phyloP scores from a whole-genome alignment of 1,284 basidiomycete genomes.

The Stereum hirsutum region DNA sequence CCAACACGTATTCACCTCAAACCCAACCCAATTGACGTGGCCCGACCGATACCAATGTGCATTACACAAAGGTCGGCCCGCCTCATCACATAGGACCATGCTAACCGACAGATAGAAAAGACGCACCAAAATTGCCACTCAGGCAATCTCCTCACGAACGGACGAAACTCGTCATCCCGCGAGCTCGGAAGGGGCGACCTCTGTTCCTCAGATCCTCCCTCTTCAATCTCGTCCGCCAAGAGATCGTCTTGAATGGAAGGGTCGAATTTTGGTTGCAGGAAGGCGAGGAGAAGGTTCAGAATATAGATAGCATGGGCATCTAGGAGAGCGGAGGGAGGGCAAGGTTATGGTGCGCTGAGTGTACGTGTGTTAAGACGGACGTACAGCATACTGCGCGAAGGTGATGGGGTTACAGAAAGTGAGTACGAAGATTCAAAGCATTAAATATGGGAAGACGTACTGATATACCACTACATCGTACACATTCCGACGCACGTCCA shows the following conservation, averaged over 20 bases:
- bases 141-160: slow-evolving; percentile 92
- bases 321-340: slow-evolving; percentile 18
- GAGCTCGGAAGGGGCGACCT: slow-evolving; percentile 41
- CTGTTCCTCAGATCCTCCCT: slow-evolving; percentile 53
- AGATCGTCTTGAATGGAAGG: slow-evolving; percentile 92
- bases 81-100: too few species aligned
- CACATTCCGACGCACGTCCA: too few species aligned
- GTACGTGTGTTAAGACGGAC: slow-evolving; percentile 18
- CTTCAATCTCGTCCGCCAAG: slow-evolving; percentile 91
- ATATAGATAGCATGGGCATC: slow-evolving; percentile 90
- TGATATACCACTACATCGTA: slow-evolving; percentile 97
- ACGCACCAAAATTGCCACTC: slow-evolving; percentile 94
- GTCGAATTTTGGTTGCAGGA: slow-evolving; percentile 93
- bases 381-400: slow-evolving; percentile 51
- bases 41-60: too few species aligned
- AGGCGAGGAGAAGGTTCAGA: slow-evolving; percentile 82
- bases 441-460: slow-evolving; percentile 28
- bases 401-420: background rate
- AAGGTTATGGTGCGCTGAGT: background rate
- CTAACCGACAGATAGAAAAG: too few species aligned
- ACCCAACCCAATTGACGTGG: too few species aligned
- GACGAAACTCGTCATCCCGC: slow-evolving; percentile 88
- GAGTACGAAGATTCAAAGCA: background rate
- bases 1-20: too few species aligned
- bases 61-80: too few species aligned